A percentile compares a stretch with the other conserved stretches of the same genome.
These are phyloP conservation scores for Nemophila menziesii DNA, from an alignment of 257 asterid species.

Conservation along the genomic window DNA sequence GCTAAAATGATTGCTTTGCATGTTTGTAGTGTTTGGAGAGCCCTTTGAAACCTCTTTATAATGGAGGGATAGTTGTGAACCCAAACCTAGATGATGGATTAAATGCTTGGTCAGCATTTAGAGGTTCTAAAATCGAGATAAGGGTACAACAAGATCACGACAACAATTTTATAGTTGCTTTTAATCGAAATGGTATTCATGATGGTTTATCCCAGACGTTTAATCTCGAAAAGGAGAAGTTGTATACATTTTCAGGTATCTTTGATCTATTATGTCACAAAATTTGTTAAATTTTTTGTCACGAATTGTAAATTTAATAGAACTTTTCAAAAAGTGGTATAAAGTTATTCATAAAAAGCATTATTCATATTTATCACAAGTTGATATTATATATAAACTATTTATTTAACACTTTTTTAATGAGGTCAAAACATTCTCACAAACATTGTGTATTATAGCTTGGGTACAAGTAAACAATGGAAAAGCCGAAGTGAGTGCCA, in stretches of 20 bases:
- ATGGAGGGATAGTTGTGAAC: slow-evolving; percentile 10
- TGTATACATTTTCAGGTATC: slow-evolving; percentile 3
- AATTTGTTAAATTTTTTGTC: no score
- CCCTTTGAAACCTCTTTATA: slow-evolving; percentile 6
- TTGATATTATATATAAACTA: no score
- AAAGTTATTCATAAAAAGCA: no score
- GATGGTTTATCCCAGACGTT: slow-evolving; percentile 4
- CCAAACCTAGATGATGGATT: slow-evolving; percentile 6
- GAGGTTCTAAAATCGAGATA: background rate
- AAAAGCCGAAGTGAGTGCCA: slow-evolving; percentile 18
- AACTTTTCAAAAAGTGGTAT: no score
- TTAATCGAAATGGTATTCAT: slow-evolving; percentile 1
- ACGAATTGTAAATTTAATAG: no score
- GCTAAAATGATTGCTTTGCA: background rate
- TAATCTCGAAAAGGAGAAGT: background rate
- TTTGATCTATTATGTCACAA: no score
- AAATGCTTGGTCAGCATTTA: slow-evolving; percentile 7
- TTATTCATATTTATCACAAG: no score
- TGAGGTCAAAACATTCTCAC: no score
- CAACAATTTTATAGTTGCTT: slow-evolving; percentile 4
- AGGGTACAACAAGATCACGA: slow-evolving; percentile 1
- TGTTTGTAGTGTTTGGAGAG: slow-evolving; percentile 1
- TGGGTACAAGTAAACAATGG: slow-evolving; percentile 31
- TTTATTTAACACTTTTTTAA: no score
- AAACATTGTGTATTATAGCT: slow-evolving; percentile 17